Conservation (phyloP, 129 eudicot species). For the Cynara cardunculus region DNA sequence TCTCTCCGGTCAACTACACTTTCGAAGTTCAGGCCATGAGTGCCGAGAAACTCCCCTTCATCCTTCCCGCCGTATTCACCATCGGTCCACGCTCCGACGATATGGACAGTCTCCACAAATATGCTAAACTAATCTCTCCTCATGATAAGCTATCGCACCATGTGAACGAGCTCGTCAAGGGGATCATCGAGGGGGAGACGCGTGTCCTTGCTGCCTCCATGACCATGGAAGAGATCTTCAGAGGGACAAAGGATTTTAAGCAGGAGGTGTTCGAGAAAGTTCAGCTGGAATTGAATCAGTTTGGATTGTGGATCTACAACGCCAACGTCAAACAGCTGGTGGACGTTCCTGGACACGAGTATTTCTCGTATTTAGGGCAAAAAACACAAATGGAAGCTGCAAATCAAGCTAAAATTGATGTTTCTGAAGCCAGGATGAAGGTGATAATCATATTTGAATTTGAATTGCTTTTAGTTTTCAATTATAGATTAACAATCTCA, state of each 20-base stretch:
- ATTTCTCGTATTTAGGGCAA: constrained; percentile 55
- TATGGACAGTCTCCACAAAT: constrained; percentile 35
- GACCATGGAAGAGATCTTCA: constrained; percentile 63
- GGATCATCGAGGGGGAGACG: constrained; percentile 53
- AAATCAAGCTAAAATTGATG: constrained; percentile 50
- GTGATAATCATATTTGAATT: background rate
- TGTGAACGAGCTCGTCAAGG: constrained; percentile 50
- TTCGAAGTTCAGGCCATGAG: constrained; percentile 59
- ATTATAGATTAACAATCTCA: background rate
- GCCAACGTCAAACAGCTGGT: constrained; percentile 57
- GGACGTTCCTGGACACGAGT: constrained; percentile 57
- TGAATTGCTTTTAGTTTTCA: background rate
- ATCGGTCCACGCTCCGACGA: constrained; percentile 43
- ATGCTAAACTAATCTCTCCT: constrained; percentile 51
- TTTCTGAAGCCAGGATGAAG: constrained; percentile 59
- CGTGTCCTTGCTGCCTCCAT: constrained; percentile 57
- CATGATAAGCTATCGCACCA: constrained; percentile 39
- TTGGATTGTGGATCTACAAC: constrained; percentile 46
- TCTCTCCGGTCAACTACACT: constrained; percentile 54
- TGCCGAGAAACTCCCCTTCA: constrained; percentile 51
- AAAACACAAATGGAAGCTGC: constrained; percentile 62
- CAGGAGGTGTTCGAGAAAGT: constrained; percentile 47
- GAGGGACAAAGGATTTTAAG: constrained; percentile 51
- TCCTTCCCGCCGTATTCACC: constrained; percentile 55
- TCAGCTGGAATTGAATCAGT: constrained; percentile 45